phyloP scores from a whole-genome alignment of 371 early-diverging fungal species.

The Mortierella sp. region DNA sequence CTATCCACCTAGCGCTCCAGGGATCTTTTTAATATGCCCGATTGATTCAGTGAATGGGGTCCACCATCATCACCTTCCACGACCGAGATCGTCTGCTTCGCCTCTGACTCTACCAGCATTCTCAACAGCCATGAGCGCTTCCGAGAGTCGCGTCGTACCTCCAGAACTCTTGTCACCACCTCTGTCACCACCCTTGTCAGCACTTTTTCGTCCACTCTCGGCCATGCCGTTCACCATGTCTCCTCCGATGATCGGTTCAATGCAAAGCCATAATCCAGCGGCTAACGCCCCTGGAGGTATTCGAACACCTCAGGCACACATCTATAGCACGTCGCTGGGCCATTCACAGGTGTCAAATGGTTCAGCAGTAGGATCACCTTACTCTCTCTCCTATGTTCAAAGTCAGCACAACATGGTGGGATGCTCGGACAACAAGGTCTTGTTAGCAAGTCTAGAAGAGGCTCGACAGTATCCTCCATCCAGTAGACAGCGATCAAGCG shows the following conservation, averaged over 20 bases:
- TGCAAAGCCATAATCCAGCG: not conserved
- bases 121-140: not conserved
- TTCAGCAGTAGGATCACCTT: no score
- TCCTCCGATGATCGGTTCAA: not conserved
- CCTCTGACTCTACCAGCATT: not conserved
- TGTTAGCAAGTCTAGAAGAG: not conserved
- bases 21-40: no score
- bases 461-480: not conserved
- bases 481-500: not conserved
- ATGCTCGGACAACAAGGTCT: not conserved
- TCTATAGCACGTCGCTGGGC: no score
- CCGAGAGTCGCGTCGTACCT: not conserved
- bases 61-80: not conserved
- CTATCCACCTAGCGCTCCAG: not conserved
- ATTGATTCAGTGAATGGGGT: not conserved
- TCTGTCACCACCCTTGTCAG: conserved; percentile 3
- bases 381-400: no score
- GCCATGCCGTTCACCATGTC: not conserved
- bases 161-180: conserved; percentile 22
- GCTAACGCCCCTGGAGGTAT: not conserved
- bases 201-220: conserved; percentile 6
- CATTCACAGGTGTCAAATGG: no score
- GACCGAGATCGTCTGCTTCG: not conserved
- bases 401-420: not conserved
- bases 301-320: no score